Conservation (phyloP, 208 protist genomes). For the Trypanosoma congolense region DNA sequence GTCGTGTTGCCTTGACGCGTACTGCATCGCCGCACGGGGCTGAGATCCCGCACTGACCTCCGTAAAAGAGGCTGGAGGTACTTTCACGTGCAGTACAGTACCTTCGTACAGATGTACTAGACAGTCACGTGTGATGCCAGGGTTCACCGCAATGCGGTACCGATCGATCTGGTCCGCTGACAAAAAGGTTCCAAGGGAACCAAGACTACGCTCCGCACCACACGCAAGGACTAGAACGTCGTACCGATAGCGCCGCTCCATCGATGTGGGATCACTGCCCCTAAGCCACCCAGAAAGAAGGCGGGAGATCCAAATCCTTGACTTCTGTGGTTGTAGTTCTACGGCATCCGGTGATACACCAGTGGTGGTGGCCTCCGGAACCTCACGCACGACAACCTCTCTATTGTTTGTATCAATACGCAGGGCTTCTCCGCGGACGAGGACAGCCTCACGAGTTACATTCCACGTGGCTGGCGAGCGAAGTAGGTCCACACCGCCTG, state of each 20-base stretch:
- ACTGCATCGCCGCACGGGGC: slow-evolving; percentile 3
- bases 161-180: slow-evolving; percentile 40
- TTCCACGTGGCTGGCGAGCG: slow-evolving; percentile 74
- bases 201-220: slow-evolving; percentile 55
- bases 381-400: slow-evolving; percentile 43
- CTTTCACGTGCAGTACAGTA: slow-evolving; percentile 74
- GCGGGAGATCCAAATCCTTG: neutral
- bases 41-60: neutral
- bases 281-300: neutral
- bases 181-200: slow-evolving; percentile 27
- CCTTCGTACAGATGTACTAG: slow-evolving; percentile 57
- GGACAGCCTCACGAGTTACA: slow-evolving; percentile 63
- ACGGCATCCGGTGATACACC: neutral
- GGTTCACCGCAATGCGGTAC: slow-evolving; percentile 72
- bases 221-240: slow-evolving; percentile 77
- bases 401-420: slow-evolving; percentile 38
- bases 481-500: slow-evolving; percentile 57
- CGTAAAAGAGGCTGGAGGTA: slow-evolving; percentile 69
- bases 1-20: slow-evolving; percentile 61
- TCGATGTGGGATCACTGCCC: neutral
- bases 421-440: slow-evolving; percentile 61
- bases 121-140: slow-evolving; percentile 69
- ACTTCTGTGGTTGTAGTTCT: neutral
- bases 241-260: slow-evolving; percentile 42
- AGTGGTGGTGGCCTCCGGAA: neutral